These are phyloP conservation scores for Gastrolobium villosum DNA, from an alignment of 306 rosid genomes.

Conservation along the genomic window DNA sequence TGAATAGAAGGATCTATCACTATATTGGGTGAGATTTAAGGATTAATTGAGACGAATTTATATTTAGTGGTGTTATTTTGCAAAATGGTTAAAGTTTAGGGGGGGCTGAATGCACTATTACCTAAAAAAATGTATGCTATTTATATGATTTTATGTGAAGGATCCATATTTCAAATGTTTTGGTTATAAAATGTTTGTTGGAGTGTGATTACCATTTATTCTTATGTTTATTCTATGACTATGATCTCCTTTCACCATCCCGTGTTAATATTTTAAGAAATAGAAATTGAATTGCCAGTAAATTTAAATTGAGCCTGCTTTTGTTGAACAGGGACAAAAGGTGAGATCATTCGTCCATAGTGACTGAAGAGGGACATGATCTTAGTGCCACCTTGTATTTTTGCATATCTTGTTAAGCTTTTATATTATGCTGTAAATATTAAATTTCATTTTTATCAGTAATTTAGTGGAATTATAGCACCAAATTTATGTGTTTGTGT, in stretches of 20 bases:
- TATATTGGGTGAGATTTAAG: not conserved
- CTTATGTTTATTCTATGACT: slow-evolving; percentile 1
- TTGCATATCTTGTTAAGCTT: not conserved
- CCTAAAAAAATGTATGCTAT: not conserved
- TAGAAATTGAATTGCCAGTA: slow-evolving; percentile 21
- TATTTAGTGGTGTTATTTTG: not conserved
- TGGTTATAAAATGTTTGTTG: slow-evolving; percentile 16
- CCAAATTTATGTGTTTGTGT: not conserved
- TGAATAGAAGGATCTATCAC: not conserved
- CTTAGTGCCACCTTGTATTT: not conserved
- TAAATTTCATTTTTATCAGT: not conserved
- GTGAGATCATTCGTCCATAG: slow-evolving; percentile 6
- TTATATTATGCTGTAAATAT: not conserved
- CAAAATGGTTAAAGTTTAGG: not conserved
- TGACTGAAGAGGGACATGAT: not conserved
- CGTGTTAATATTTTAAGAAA: slow-evolving; percentile 17
- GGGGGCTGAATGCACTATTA: slow-evolving; percentile 11
- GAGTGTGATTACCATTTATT: not conserved
- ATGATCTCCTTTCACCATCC: not conserved
- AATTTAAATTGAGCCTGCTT: slow-evolving; percentile 22
- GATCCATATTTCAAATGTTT: slow-evolving; percentile 4
- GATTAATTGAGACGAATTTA: not conserved
- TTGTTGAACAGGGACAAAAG: slow-evolving; percentile 12
- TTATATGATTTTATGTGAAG: not conserved
- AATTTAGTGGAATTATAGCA: slow-evolving; percentile 1